A percentile compares a stretch with the other conserved stretches of the same genome.
phyloP scores from a whole-genome alignment of 768 basidiomycete genomes.

The Hypholoma sublateritium region DNA sequence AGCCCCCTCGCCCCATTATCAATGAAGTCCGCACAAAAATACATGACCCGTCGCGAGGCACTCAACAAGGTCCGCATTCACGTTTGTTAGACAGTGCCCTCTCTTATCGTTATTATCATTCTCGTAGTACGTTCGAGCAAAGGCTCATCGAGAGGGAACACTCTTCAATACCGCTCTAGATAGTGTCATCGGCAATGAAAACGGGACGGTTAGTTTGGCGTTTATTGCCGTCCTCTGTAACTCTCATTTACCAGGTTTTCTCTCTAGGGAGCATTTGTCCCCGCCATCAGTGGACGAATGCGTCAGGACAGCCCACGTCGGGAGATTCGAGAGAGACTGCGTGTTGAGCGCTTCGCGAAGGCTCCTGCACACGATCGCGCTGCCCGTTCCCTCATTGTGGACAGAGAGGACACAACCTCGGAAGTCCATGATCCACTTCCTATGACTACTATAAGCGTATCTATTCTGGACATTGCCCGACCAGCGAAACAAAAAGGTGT shows the following conservation, averaged over 20 bases:
- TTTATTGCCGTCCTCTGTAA: not conserved
- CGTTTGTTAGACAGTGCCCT: too few relatives aligned
- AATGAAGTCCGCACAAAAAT: slow-evolving; percentile 8
- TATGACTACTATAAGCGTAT: slow-evolving; percentile 15
- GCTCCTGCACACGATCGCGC: not conserved
- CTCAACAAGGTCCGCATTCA: slow-evolving; percentile 8
- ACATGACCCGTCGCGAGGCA: slow-evolving; percentile 6
- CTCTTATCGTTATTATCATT: not conserved
- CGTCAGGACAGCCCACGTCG: not conserved
- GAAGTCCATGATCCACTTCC: slow-evolving; percentile 4
- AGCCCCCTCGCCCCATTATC: not conserved
- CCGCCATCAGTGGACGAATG: not conserved
- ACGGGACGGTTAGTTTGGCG: slow-evolving; percentile 3
- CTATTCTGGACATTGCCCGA: slow-evolving; percentile 30
- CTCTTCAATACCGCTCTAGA: slow-evolving; percentile 11
- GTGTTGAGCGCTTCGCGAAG: not conserved
- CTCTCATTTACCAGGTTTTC: not conserved
- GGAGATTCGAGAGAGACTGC: not conserved
- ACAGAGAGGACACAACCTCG: slow-evolving; percentile 14
- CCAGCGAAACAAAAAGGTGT: slow-evolving; percentile 32
- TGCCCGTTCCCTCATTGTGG: slow-evolving; percentile 8
- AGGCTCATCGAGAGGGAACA: slow-evolving; percentile 20
- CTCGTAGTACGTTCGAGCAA: slow-evolving; percentile 16
- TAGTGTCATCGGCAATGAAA: slow-evolving; percentile 4
- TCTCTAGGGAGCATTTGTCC: not conserved